These are phyloP conservation scores for Suhomyces terraborum DNA, from an alignment of 1,139 yeast genomes.

Conservation along the genomic window DNA sequence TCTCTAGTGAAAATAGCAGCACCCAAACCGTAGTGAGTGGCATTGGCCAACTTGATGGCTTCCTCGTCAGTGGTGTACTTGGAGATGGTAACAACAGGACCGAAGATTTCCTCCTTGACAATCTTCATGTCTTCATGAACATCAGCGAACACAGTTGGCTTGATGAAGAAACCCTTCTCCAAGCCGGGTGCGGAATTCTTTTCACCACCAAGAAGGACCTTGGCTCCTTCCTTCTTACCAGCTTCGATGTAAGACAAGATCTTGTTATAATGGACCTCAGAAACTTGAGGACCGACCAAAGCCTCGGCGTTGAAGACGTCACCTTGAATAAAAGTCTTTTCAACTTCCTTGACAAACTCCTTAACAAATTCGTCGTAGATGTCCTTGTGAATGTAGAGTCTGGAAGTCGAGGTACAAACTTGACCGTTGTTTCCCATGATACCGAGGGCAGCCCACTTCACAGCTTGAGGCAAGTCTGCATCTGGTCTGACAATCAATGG, in stretches of 20 bases:
- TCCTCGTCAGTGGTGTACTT: slow-evolving; percentile 56
- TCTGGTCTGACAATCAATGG: slow-evolving; percentile 72
- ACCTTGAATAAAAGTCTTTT: slow-evolving; percentile 56
- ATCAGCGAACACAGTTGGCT: slow-evolving; percentile 59
- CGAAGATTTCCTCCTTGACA: slow-evolving; percentile 60
- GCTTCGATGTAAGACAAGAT: slow-evolving; percentile 50
- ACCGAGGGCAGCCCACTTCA: slow-evolving; percentile 84
- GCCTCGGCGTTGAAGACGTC: slow-evolving; percentile 57
- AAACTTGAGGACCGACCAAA: slow-evolving; percentile 79
- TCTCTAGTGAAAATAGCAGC: slow-evolving; percentile 31
- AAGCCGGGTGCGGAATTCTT: slow-evolving; percentile 37
- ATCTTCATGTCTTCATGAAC: slow-evolving; percentile 54
- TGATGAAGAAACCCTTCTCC: slow-evolving; percentile 49
- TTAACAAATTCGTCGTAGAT: slow-evolving; percentile 53
- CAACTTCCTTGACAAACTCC: slow-evolving; percentile 34
- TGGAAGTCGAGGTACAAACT: slow-evolving; percentile 49
- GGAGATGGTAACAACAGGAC: slow-evolving; percentile 59
- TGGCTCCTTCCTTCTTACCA: slow-evolving; percentile 61
- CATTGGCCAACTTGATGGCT: slow-evolving; percentile 52
- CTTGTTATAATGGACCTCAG: slow-evolving; percentile 66
- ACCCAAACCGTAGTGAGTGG: slow-evolving; percentile 57
- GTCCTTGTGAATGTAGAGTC: slow-evolving; percentile 46
- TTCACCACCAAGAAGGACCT: slow-evolving; percentile 50
- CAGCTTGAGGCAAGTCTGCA: slow-evolving; percentile 78
- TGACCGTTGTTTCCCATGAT: slow-evolving; percentile 73